Evolutionary conservation across 768 basidiomycete species (phyloP).

Genomic region (Russula sp.): DNA sequence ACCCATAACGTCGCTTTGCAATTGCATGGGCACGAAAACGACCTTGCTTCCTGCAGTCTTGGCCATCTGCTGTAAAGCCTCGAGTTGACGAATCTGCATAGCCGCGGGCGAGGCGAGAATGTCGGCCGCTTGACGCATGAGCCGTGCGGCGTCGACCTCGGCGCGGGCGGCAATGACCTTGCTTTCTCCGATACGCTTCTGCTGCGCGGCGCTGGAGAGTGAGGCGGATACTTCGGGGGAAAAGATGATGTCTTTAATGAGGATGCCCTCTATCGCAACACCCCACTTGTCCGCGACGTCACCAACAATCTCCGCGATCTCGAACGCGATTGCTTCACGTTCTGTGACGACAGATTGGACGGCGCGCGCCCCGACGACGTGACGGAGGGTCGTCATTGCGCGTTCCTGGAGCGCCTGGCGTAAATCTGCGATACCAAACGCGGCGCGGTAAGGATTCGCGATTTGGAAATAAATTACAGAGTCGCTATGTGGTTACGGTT

Average conservation of each 20-base stretch:
- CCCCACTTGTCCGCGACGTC: conserved; percentile 96
- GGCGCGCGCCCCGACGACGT: conserved; percentile 91
- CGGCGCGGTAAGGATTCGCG: conserved; percentile 85
- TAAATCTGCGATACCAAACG: conserved; percentile 89
- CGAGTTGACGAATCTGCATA: conserved; percentile 97
- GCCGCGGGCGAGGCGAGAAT: conserved; percentile 92
- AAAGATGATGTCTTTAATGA: conserved; percentile 95
- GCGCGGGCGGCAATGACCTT: conserved; percentile 96
- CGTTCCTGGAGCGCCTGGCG: conserved; percentile 81
- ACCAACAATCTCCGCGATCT: conserved; percentile 94
- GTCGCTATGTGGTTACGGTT: conserved; percentile 48
- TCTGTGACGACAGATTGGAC: conserved; percentile 97
- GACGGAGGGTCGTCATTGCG: conserved; percentile 92
- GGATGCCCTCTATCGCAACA: conserved; percentile 92
- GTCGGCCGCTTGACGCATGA: conserved; percentile 97
- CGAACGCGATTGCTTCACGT: conserved; percentile 92
- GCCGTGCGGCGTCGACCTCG: conserved; percentile 89
- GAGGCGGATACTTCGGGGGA: conserved; percentile 85
- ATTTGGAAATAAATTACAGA: conserved; percentile 94
- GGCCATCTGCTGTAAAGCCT: conserved; percentile 95
- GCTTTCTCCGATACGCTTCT: conserved; percentile 94
- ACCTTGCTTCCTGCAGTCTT: conserved; percentile 86
- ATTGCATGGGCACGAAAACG: conserved; percentile 91
- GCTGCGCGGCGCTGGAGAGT: conserved; percentile 92
- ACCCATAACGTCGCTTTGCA: conserved; percentile 67